phyloP scores from a whole-genome alignment of 192 early-diverging fungal genomes.

The Coemansia sp. region DNA sequence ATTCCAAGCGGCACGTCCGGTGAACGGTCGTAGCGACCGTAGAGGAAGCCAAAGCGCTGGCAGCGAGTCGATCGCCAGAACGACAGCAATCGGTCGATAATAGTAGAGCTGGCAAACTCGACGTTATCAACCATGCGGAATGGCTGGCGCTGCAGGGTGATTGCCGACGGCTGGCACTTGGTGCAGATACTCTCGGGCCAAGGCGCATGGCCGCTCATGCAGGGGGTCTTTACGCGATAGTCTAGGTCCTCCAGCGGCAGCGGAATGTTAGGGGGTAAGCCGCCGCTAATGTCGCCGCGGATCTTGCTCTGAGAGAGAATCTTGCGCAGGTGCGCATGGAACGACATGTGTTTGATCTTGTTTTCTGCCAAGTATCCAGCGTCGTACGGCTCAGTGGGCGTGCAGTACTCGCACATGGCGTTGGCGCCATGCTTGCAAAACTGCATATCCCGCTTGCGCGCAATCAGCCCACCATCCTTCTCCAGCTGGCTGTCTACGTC shows the following conservation, averaged over 20 bases:
- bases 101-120: slow-evolving; percentile 76
- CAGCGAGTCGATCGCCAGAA: slow-evolving; percentile 84
- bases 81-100: slow-evolving; percentile 82
- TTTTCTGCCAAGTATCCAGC: slow-evolving; percentile 80
- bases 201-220: slow-evolving; percentile 76
- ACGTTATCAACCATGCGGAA: slow-evolving; percentile 97
- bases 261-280: slow-evolving; percentile 54
- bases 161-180: slow-evolving; percentile 93
- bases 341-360: slow-evolving; percentile 97
- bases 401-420: slow-evolving; percentile 49
- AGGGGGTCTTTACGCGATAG: slow-evolving; percentile 76
- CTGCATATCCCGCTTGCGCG: slow-evolving; percentile 68
- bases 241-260: slow-evolving; percentile 86
- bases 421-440: slow-evolving; percentile 62
- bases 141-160: slow-evolving; percentile 83
- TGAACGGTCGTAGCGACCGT: slow-evolving; percentile 88
- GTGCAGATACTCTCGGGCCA: slow-evolving; percentile 96
- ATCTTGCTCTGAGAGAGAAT: slow-evolving; percentile 68
- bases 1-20: slow-evolving; percentile 90
- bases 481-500: slow-evolving; percentile 79
- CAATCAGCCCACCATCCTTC: slow-evolving; percentile 79
- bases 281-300: slow-evolving; percentile 46
- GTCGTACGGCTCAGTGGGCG: slow-evolving; percentile 78
- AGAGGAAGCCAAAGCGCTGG: slow-evolving; percentile 94
- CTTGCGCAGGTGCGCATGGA: slow-evolving; percentile 85